Evolutionary conservation across 176 grass and related monocot species (phyloP), one percentile per base, ranked within the genome.

Genomic region (Zea mays): DNA sequence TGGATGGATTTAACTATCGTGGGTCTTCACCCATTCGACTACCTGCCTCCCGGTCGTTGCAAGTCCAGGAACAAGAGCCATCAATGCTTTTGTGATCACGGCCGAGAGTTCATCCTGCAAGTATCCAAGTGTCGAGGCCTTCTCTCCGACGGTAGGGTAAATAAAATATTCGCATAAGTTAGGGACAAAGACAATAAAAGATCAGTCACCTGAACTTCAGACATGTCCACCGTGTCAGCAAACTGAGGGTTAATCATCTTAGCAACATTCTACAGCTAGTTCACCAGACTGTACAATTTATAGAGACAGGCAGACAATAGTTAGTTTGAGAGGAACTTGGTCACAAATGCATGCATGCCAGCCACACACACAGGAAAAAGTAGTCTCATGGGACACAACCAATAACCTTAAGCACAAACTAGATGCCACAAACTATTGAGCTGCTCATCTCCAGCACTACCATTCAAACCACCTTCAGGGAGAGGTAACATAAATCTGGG

Each of bases 181-280:
- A 65, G 62, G 66, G 45, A 55, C 13, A 54, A 44, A 35, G 43
- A 72, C 1, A n/a, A n/a, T n/a, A n/a, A n/a, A 62, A 72, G 72
- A 81, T 56, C 13, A 50, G 61, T 85, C 84, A 92, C 96, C 96
- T 99, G 90, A 89, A 99, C 96, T 82, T 95, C 92, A 85, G 92
- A 95, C 62, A 99, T 84, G 78, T 99, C 92, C 81, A 99, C 92
- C 78, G 95, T 99, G 79, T 95, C 90, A 63, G 74, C 72, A 85
- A 95, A 90, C 70, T 88, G 92, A 78, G 92, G 79, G 70, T 87
- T 93, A 56, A 99, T 99, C 47, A 95, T 99, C 87, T 99, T 99
- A 55, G 88, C 86, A 75, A 99, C 90, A 83, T 95, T 99, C 65
- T 99, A n/a, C 92, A 85, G 96, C 96, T 85, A 99, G 81, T 64